Evolutionary conservation across 2,329 filamentous ascomycete genomes (phyloP).

Genomic region (Colletotrichum sp.): DNA sequence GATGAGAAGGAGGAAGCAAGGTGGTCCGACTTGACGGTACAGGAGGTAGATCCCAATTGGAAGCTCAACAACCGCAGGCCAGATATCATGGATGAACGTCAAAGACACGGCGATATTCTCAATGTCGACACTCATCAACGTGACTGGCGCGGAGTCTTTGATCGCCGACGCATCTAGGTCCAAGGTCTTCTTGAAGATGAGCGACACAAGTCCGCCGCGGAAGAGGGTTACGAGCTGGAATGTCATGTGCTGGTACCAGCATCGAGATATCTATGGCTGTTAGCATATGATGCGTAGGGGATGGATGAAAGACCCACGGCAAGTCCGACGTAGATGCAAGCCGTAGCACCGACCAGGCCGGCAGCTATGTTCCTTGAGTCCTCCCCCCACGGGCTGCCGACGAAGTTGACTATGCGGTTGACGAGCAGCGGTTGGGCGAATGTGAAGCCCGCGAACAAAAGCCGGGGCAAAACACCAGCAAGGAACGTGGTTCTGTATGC

Average conservation of each 20-base stretch:
- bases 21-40: constrained; percentile 35
- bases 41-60: constrained; percentile 41
- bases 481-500: constrained; percentile 34
- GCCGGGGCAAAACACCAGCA: constrained; percentile 38
- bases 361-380: constrained; percentile 32
- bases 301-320: constrained; percentile 32
- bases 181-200: constrained; percentile 56
- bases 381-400: constrained; percentile 29
- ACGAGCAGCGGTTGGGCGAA: constrained; percentile 53
- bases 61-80: constrained; percentile 42
- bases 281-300: constrained; percentile 8
- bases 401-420: constrained; percentile 35
- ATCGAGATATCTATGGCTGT: neutral
- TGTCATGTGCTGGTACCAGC: constrained; percentile 37
- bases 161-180: constrained; percentile 31
- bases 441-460: constrained; percentile 43
- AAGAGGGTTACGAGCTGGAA: constrained; percentile 40
- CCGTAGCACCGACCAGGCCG: constrained; percentile 45
- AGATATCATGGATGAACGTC: constrained; percentile 38
- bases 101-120: constrained; percentile 35
- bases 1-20: constrained; percentile 31
- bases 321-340: constrained; percentile 46
- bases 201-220: constrained; percentile 40
- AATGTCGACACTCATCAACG: constrained; percentile 52
- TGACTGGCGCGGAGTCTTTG: constrained; percentile 43